phyloP scores from a whole-genome alignment of 169 alveolate genomes.

The Plasmodium adleri region DNA sequence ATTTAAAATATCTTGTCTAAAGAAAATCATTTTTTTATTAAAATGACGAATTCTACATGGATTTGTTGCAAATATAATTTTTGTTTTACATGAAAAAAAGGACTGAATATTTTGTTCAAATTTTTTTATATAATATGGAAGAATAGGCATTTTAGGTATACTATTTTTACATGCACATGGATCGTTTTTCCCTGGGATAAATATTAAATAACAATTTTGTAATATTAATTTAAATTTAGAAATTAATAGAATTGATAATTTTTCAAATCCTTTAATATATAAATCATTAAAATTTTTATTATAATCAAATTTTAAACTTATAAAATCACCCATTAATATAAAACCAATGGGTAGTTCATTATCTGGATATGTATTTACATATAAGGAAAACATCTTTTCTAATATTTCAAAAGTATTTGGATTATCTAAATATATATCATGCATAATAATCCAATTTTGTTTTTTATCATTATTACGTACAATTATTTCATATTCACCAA shows the following conservation, averaged over 20 bases:
- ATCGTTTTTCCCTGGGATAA: slow-evolving; percentile 84
- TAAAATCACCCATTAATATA: slow-evolving; percentile 84
- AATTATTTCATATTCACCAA: slow-evolving; percentile 47
- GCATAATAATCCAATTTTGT: slow-evolving; percentile 66
- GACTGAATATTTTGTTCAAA: slow-evolving; percentile 73
- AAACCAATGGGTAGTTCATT: slow-evolving; percentile 83
- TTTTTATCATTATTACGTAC: slow-evolving; percentile 36
- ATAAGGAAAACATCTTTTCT: slow-evolving; percentile 53
- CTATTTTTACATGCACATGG: slow-evolving; percentile 83
- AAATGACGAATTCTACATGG: slow-evolving; percentile 86
- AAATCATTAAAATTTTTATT: slow-evolving; percentile 38
- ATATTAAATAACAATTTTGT: slow-evolving; percentile 77
- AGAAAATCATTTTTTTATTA: slow-evolving; percentile 80
- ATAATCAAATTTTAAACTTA: slow-evolving; percentile 60
- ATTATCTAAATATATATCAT: slow-evolving; percentile 49
- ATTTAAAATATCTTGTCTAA: slow-evolving; percentile 78
- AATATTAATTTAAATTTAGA: slow-evolving; percentile 60
- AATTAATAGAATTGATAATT: slow-evolving; percentile 40
- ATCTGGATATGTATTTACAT: slow-evolving; percentile 76
- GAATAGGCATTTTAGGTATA: slow-evolving; percentile 81
- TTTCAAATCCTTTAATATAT: slow-evolving; percentile 75
- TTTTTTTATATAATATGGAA: slow-evolving; percentile 73
- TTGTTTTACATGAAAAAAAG: slow-evolving; percentile 50
- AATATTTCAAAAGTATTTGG: slow-evolving; percentile 49
- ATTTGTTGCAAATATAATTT: slow-evolving; percentile 77